A percentile compares a stretch with the other conserved stretches of the same genome.
These are phyloP conservation scores for Hordeum marinum DNA, from an alignment of 176 grass and related monocot genomes.

Conservation along the genomic window DNA sequence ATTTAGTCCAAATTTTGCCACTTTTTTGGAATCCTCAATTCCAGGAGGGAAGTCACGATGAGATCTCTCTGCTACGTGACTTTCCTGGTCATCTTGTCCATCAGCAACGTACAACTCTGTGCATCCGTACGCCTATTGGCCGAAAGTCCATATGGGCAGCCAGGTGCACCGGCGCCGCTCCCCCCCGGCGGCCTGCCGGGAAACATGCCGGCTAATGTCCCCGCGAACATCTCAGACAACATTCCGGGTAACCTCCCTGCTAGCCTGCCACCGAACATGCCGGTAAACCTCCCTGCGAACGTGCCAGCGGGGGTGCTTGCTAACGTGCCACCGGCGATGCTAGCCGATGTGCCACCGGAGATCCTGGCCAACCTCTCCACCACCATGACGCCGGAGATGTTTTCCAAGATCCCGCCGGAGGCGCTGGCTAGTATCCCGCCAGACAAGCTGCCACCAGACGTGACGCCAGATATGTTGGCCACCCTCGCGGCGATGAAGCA, in stretches of 20 bases:
- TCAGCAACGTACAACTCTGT: neutral
- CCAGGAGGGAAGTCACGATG: conserved; percentile 28
- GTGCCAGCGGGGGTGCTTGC: neutral
- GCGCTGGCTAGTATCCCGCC: conserved; percentile 10
- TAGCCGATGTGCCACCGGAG: conserved; percentile 28
- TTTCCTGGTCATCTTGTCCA: conserved; percentile 25
- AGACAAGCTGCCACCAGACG: conserved; percentile 21
- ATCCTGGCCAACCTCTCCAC: conserved; percentile 18
- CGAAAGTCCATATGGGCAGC: neutral
- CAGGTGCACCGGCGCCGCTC: neutral
- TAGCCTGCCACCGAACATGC: neutral
- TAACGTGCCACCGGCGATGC: conserved; percentile 17
- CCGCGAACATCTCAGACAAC: neutral
- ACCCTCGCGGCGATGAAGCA: neutral
- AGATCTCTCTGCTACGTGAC: conserved; percentile 21
- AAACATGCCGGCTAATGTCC: neutral
- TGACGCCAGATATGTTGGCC: conserved; percentile 35
- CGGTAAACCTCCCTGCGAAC: conserved; percentile 10
- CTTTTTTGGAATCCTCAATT: conserved; percentile 12
- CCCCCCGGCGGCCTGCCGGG: neutral
- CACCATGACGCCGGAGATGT: neutral
- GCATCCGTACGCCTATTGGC: neutral
- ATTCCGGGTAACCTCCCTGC: conserved; percentile 2
- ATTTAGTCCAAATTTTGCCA: neutral
- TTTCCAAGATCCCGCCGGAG: conserved; percentile 1